These are phyloP conservation scores for Boletus sp. DNA, from an alignment of 768 basidiomycete genomes.

Conservation along the genomic window DNA sequence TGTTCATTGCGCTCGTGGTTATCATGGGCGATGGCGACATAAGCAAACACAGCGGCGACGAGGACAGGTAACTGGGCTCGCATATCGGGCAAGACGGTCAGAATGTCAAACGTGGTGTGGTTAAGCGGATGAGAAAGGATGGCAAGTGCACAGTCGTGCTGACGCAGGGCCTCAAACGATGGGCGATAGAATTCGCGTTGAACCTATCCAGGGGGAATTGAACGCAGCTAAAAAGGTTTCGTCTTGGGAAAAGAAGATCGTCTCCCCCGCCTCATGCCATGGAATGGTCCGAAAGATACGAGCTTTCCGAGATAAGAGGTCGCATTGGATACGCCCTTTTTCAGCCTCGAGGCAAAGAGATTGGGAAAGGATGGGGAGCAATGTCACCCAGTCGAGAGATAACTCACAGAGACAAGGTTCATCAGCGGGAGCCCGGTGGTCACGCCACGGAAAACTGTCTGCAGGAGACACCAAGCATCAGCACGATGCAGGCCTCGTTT, in stretches of 20 bases:
- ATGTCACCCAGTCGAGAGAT: conserved; percentile 1
- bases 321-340: conserved; percentile 22
- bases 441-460: conserved; percentile 7
- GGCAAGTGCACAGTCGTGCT: neutral
- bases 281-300: conserved; percentile 13
- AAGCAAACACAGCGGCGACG: conserved; percentile 25
- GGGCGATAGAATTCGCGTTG: neutral
- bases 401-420: conserved; percentile 5
- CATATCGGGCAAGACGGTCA: conserved; percentile 15
- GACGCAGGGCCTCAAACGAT: neutral
- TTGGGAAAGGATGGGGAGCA: neutral
- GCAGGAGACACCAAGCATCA: conserved; percentile 15
- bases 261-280: conserved; percentile 21
- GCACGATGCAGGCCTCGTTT: conserved; percentile 31
- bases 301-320: conserved; percentile 12
- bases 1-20: conserved; percentile 48
- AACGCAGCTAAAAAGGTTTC: conserved; percentile 18
- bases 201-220: neutral
- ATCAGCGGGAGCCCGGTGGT: conserved; percentile 1
- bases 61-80: conserved; percentile 22
- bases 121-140: neutral
- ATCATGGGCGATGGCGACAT: conserved; percentile 34
- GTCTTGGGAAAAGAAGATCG: conserved; percentile 24
- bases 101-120: neutral
- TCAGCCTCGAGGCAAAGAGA: conserved; percentile 47